Evolutionary conservation across 768 basidiomycete species (phyloP).

Genomic region (Phaeotremella skinneri): DNA sequence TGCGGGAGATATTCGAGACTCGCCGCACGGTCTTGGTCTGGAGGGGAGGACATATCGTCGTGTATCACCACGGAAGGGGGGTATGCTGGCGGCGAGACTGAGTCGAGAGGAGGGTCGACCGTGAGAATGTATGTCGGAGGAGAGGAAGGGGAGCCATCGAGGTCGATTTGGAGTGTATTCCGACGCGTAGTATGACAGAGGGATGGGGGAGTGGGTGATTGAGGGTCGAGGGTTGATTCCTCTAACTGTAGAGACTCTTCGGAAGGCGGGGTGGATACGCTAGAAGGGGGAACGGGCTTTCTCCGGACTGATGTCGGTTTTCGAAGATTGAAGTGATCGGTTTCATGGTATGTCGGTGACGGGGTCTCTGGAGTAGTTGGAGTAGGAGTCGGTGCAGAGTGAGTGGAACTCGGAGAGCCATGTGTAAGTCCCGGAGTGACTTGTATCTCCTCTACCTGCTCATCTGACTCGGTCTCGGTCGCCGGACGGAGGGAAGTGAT

Average conservation of each 20-base stretch:
- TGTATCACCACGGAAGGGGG: not conserved
- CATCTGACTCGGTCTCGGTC: too few species aligned
- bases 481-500: too few species aligned
- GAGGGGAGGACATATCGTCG: not conserved
- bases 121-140: slow-evolving; percentile 32
- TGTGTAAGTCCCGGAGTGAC: too few species aligned
- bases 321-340: not conserved
- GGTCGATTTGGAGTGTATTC: not conserved
- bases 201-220: not conserved
- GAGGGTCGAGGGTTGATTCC: not conserved
- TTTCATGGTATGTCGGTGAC: not conserved
- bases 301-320: slow-evolving; percentile 22
- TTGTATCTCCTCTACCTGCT: too few species aligned
- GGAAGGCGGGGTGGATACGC: slow-evolving; percentile 1
- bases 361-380: not conserved
- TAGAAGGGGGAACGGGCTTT: slow-evolving; percentile 31
- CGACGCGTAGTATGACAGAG: not conserved
- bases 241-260: slow-evolving; percentile 5
- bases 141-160: not conserved
- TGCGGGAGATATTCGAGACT: slow-evolving; percentile 31
- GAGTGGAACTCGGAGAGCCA: too few species aligned
- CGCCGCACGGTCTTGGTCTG: not conserved
- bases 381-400: not conserved
- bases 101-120: slow-evolving; percentile 21
- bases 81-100: slow-evolving; percentile 10